Evolutionary conservation across 2,329 filamentous ascomycete genomes (phyloP).

Genomic region (Zalaria sp.): DNA sequence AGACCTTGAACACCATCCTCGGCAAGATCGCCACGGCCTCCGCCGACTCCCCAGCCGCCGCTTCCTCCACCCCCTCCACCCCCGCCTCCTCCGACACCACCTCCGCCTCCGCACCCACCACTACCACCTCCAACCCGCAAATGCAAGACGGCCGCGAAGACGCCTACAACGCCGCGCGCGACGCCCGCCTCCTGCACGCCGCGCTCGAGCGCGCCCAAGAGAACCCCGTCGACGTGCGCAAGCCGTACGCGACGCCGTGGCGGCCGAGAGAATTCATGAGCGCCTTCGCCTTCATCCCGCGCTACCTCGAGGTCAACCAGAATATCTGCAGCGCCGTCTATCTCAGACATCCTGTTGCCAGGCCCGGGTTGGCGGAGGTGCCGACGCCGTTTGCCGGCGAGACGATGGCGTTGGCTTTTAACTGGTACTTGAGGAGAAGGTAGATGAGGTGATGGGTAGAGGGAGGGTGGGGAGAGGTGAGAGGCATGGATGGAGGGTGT

Average conservation of each 20-base stretch:
- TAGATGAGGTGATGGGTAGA: constrained; percentile 27
- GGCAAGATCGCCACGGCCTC: constrained; percentile 30
- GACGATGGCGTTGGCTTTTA: constrained; percentile 70
- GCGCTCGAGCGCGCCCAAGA: constrained; percentile 52
- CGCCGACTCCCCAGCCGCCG: constrained; percentile 7
- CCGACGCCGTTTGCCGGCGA: constrained; percentile 65
- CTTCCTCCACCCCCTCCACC: constrained; percentile 9
- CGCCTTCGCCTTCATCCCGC: constrained; percentile 86
- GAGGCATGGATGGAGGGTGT: no score
- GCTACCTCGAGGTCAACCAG: constrained; percentile 95
- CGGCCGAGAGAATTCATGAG: constrained; percentile 72
- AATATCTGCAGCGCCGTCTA: constrained; percentile 94
- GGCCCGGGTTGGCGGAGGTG: constrained; percentile 57
- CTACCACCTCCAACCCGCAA: constrained; percentile 10
- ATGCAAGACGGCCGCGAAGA: constrained; percentile 26
- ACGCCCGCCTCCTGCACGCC: constrained; percentile 38
- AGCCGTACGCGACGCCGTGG: constrained; percentile 90
- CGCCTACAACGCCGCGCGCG: constrained; percentile 37
- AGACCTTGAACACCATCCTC: constrained; percentile 19
- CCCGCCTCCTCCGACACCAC: constrained; percentile 3
- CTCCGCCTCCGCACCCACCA: not conserved
- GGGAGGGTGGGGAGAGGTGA: not conserved
- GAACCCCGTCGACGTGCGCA: constrained; percentile 61
- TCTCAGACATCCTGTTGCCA: constrained; percentile 80
- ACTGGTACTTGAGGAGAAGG: constrained; percentile 81